Percentiles rank a stretch among this genome's conserved stretches.
These are phyloP conservation scores for Avena insularis DNA, from an alignment of 176 grass and related monocot species.

Conservation along the genomic window DNA sequence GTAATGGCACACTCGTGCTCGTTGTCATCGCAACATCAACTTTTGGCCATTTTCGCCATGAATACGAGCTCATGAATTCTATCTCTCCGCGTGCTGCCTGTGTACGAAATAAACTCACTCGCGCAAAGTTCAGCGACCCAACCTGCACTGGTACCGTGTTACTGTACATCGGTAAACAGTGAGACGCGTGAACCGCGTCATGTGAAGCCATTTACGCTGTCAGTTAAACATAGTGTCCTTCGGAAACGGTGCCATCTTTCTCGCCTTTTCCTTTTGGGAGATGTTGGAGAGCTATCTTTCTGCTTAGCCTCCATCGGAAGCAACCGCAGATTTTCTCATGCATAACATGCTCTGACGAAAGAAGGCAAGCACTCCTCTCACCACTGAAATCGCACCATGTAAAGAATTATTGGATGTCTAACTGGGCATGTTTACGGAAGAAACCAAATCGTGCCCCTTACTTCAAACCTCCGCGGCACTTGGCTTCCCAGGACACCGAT, in stretches of 20 bases:
- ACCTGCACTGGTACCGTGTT: background rate
- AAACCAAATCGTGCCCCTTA: no score
- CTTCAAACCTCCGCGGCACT: no score
- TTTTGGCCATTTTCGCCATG: background rate
- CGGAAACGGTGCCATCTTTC: background rate
- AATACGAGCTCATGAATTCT: background rate
- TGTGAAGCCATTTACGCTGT: background rate
- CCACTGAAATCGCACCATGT: background rate
- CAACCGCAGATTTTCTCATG: slow-evolving; percentile 12
- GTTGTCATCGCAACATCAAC: background rate
- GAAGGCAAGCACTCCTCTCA: background rate
- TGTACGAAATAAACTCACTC: no score
- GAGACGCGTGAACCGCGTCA: background rate
- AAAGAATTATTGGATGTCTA: background rate
- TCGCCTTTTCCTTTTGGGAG: background rate
- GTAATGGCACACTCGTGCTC: background rate
- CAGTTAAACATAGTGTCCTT: background rate
- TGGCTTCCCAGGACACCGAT: no score
- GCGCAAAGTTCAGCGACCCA: no score
- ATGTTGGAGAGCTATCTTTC: background rate
- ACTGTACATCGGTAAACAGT: background rate
- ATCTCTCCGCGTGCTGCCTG: background rate
- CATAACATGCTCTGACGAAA: background rate
- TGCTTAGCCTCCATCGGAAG: background rate
- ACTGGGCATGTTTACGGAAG: no score